Conservation (phyloP, 2,329 filamentous ascomycete species). For the Exserohilum turcica region DNA sequence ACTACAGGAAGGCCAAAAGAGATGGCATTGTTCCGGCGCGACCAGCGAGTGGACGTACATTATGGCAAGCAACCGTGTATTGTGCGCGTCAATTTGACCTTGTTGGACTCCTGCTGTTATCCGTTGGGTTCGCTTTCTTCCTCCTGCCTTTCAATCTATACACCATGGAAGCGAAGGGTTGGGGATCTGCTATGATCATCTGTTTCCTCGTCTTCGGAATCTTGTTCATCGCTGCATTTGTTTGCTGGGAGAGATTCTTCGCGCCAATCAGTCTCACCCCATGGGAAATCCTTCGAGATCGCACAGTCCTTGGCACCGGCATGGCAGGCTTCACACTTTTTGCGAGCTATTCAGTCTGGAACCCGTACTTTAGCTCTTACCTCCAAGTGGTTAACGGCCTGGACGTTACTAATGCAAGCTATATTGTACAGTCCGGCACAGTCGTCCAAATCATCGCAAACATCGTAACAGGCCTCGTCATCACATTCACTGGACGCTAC, state of each 20-base stretch:
- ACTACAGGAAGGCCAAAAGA: conserved; percentile 64
- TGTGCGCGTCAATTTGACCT: conserved; percentile 60
- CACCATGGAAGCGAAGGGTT: conserved; percentile 24
- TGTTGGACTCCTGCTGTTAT: conserved; percentile 64
- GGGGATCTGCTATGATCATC: conserved; percentile 41
- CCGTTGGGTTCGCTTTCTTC: conserved; percentile 65
- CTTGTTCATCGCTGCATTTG: conserved; percentile 42
- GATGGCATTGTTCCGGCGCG: conserved; percentile 55
- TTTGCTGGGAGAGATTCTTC: conserved; percentile 44
- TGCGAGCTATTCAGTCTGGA: conserved; percentile 40
- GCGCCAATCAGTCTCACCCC: conserved; percentile 48
- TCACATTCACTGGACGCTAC: conserved; percentile 24
- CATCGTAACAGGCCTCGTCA: conserved; percentile 19
- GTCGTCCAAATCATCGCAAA: conserved; percentile 25
- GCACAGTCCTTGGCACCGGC: conserved; percentile 58
- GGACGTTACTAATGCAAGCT: conserved; percentile 35
- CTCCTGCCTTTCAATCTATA: conserved; percentile 68
- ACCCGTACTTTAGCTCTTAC: conserved; percentile 46
- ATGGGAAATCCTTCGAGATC: conserved; percentile 39
- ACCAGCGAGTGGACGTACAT: conserved; percentile 53
- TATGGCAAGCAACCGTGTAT: conserved; percentile 54
- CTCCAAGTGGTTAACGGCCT: conserved; percentile 44
- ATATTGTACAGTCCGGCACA: conserved; percentile 43
- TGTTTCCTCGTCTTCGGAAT: conserved; percentile 44
- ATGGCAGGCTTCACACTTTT: conserved; percentile 49